Conservation (phyloP, 1,284 basidiomycete species). For the Sporisorium iseilematis-ciliati region DNA sequence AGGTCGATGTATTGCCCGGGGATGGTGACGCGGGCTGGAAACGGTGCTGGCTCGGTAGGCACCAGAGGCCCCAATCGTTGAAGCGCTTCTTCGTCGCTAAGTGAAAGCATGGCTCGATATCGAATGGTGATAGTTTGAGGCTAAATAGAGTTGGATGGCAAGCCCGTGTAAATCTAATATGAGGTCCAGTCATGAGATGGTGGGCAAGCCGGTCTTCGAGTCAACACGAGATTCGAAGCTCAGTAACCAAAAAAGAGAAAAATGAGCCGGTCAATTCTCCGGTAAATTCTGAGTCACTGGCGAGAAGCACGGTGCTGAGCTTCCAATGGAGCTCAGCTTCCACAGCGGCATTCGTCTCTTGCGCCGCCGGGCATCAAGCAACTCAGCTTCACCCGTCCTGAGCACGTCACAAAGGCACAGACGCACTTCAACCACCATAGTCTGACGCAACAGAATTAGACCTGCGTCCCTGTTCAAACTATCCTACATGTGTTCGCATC, state of each 20-base stretch:
- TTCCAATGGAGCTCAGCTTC: not conserved
- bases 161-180: not conserved
- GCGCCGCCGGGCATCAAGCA: too few relatives aligned
- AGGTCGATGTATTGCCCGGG: conserved; percentile 41
- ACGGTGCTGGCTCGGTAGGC: conserved; percentile 16
- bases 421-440: too few relatives aligned
- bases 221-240: not conserved
- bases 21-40: conserved; percentile 24
- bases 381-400: too few relatives aligned
- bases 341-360: not conserved
- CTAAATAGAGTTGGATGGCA: not conserved
- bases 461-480: too few relatives aligned
- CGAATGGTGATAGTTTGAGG: too few relatives aligned
- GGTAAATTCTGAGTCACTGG: not conserved
- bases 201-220: conserved; percentile 4
- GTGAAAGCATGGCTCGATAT: conserved; percentile 15
- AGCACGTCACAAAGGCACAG: too few relatives aligned
- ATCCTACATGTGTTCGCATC: too few relatives aligned
- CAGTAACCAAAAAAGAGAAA: not conserved
- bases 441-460: too few relatives aligned
- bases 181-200: not conserved
- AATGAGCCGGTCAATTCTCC: conserved; percentile 7
- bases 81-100: conserved; percentile 36
- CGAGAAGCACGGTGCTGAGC: not conserved
- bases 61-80: conserved; percentile 29